phyloP scores from a whole-genome alignment of 1,139 yeast genomes.

The Diutina scorzettiae region DNA sequence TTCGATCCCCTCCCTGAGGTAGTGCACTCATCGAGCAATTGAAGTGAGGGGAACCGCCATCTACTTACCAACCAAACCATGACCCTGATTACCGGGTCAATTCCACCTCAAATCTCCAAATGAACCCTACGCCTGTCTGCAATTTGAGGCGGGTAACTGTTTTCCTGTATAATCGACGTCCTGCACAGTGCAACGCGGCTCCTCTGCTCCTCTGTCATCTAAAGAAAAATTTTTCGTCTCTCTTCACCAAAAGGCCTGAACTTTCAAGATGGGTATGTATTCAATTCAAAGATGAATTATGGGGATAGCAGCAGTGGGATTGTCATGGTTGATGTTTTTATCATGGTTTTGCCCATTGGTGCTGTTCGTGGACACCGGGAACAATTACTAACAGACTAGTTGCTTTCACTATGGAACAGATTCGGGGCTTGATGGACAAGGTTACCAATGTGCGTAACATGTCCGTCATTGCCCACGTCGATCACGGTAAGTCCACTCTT shows the following conservation, averaged over 20 bases:
- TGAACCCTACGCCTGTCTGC: too few relatives aligned
- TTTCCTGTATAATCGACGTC: slow-evolving; percentile 2
- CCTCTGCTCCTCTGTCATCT: background rate
- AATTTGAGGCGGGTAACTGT: slow-evolving; percentile 2
- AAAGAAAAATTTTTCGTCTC: slow-evolving; percentile 2
- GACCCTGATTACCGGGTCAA: too few relatives aligned
- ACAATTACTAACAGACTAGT: slow-evolving; percentile 19
- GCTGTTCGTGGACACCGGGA: background rate
- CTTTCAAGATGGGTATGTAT: slow-evolving; percentile 6
- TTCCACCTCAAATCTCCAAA: too few relatives aligned
- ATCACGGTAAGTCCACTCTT: slow-evolving; percentile 99
- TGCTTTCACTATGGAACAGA: slow-evolving; percentile 80
- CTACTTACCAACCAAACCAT: too few relatives aligned
- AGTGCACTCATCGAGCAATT: too few relatives aligned
- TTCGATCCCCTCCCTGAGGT: too few relatives aligned
- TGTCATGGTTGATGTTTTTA: too few relatives aligned
- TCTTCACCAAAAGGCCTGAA: slow-evolving; percentile 3
- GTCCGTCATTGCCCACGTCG: slow-evolving; percentile 99
- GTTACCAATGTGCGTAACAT: slow-evolving; percentile 99
- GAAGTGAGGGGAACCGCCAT: too few relatives aligned
- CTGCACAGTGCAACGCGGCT: slow-evolving; percentile 3
- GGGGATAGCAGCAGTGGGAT: too few relatives aligned
- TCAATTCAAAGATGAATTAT: background rate
- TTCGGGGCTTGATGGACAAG: slow-evolving; percentile 98
- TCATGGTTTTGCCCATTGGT: too few relatives aligned